Evolutionary conservation across 306 rosid species (phyloP).

Genomic region (Castanea sativa): DNA sequence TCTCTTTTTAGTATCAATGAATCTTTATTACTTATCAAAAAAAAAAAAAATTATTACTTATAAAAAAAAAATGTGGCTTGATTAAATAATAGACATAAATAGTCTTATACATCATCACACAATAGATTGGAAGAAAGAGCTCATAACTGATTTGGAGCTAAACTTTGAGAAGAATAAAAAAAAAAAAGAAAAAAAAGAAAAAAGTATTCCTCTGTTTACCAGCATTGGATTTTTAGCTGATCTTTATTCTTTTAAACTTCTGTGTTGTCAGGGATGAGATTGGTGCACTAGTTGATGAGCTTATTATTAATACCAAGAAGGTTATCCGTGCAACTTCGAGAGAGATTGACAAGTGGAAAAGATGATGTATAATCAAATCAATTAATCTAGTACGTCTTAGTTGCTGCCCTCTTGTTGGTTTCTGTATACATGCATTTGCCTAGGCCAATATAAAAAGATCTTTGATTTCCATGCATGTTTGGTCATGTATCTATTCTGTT

Average conservation of each 20-base stretch:
- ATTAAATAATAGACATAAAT: too few species aligned
- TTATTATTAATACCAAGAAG: constrained; percentile 63
- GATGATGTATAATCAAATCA: constrained; percentile 39
- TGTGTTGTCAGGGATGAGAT: constrained; percentile 58
- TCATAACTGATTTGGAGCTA: too few species aligned
- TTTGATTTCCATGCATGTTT: neutral
- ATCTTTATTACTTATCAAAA: too few species aligned
- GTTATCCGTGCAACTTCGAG: constrained; percentile 58
- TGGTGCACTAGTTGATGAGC: constrained; percentile 64
- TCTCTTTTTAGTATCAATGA: too few species aligned
- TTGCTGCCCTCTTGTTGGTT: neutral
- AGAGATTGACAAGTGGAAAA: constrained; percentile 77
- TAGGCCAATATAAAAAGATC: neutral
- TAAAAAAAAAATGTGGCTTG: too few species aligned
- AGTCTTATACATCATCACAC: too few species aligned
- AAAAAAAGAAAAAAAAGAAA: too few species aligned
- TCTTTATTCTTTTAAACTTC: constrained; percentile 1
- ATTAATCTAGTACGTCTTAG: neutral
- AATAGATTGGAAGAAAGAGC: too few species aligned
- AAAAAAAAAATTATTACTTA: too few species aligned
- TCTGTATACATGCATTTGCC: constrained; percentile 7
- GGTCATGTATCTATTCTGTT: neutral
- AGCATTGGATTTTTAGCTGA: neutral
- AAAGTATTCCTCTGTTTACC: too few species aligned
- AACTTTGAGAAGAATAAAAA: too few species aligned